Evolutionary conservation across 192 early-diverging fungal genomes (phyloP).

Genomic region (Coemansia sp.): DNA sequence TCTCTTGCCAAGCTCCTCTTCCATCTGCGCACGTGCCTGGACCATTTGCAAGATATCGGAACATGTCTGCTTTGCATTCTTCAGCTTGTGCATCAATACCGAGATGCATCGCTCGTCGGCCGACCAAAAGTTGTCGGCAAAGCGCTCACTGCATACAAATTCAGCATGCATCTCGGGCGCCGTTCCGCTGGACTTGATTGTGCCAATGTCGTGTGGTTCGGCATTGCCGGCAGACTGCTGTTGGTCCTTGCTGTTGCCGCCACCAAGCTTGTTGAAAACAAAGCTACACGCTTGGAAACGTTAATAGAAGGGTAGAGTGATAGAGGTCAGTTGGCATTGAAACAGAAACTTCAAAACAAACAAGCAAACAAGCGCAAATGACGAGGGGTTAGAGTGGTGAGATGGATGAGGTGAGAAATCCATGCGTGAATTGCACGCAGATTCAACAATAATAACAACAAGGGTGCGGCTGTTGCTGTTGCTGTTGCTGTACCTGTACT

Average conservation of each 20-base stretch:
- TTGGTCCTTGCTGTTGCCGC: conserved; percentile 14
- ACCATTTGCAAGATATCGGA: conserved; percentile 67
- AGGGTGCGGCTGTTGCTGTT: not conserved
- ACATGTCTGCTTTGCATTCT: conserved; percentile 69
- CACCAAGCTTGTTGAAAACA: conserved; percentile 31
- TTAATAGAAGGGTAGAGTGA: not conserved
- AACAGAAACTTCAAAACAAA: not conserved
- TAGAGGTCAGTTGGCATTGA: not conserved
- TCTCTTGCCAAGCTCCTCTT: conserved; percentile 73
- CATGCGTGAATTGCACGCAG: not conserved
- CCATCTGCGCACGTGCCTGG: conserved; percentile 58
- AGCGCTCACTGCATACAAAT: conserved; percentile 39
- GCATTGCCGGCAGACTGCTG: not conserved
- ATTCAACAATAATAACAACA: not conserved
- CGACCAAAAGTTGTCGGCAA: conserved; percentile 48
- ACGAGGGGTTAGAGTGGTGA: not conserved
- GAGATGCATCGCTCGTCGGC: conserved; percentile 70
- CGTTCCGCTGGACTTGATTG: conserved; percentile 19
- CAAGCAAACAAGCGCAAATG: not conserved
- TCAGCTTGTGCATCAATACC: conserved; percentile 65
- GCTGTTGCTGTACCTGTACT: conserved; percentile 8
- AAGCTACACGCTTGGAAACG: conserved; percentile 14
- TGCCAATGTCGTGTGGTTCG: conserved; percentile 8
- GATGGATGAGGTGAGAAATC: not conserved
- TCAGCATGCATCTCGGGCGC: conserved; percentile 29